Percentiles rank a stretch among this genome's conserved stretches.
Evolutionary conservation across 2,329 filamentous ascomycete genomes (phyloP).

Genomic region (Xylaria sp.): DNA sequence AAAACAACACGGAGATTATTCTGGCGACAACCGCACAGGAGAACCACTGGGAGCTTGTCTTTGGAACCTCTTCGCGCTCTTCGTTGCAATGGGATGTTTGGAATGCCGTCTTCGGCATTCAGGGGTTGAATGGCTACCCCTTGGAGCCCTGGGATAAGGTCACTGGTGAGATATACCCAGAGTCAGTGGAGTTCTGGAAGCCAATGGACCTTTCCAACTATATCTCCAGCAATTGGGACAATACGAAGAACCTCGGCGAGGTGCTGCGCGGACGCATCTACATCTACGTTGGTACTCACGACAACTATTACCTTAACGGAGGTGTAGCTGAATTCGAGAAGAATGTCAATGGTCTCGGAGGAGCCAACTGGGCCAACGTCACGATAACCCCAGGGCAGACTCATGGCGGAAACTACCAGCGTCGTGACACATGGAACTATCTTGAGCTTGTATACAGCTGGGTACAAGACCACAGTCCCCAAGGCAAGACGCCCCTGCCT

Average conservation of each 20-base stretch:
- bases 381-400: constrained; percentile 35
- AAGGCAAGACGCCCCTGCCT: constrained; percentile 34
- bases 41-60: constrained; percentile 44
- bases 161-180: constrained; percentile 42
- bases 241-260: constrained; percentile 35
- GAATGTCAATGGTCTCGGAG: constrained; percentile 35
- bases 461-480: constrained; percentile 37
- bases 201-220: constrained; percentile 38
- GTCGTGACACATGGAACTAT: constrained; percentile 39
- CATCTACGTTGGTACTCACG: constrained; percentile 42
- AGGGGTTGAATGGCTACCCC: constrained; percentile 41
- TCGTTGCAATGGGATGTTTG: constrained; percentile 42
- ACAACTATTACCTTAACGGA: constrained; percentile 42
- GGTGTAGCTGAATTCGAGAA: constrained; percentile 38
- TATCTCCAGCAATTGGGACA: constrained; percentile 38
- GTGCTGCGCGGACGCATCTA: constrained; percentile 36
- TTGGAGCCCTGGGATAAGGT: constrained; percentile 45
- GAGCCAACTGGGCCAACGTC: constrained; percentile 41
- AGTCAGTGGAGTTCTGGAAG: constrained; percentile 39
- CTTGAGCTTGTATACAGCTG: constrained; percentile 38
- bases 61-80: constrained; percentile 42
- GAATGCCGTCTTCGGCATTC: constrained; percentile 42
- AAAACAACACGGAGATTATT: constrained; percentile 25
- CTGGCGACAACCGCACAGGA: constrained; percentile 39
- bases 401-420: constrained; percentile 42